Percentiles rank a stretch among this genome's conserved stretches.
Evolutionary conservation across 2,329 filamentous ascomycete species (phyloP).

Genomic region (Colletotrichum cereale): DNA sequence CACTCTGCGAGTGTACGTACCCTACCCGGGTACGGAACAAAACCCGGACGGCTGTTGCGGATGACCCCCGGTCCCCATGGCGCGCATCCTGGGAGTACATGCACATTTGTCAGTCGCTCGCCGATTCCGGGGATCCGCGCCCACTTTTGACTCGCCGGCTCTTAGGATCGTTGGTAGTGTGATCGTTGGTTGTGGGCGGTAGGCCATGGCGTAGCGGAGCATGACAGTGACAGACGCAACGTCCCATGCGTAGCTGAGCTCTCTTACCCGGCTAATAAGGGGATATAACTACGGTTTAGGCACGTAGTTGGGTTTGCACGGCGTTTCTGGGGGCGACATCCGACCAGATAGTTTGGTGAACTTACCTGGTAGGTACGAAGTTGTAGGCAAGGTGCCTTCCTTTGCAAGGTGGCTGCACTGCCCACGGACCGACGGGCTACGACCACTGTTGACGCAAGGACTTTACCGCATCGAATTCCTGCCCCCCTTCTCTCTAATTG

Average conservation of each 20-base stretch:
- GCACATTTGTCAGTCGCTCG: background rate
- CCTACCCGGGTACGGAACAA: background rate
- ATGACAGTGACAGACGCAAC: constrained; percentile 21
- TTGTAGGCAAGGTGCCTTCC: too few relatives aligned
- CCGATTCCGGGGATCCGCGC: constrained; percentile 11
- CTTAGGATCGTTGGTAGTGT: constrained; percentile 9
- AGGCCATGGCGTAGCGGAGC: constrained; percentile 33
- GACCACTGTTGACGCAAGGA: background rate
- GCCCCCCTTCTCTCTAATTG: background rate
- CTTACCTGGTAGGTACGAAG: too few relatives aligned
- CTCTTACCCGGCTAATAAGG: background rate
- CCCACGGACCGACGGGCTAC: background rate
- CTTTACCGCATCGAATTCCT: constrained; percentile 4
- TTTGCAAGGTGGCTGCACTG: background rate
- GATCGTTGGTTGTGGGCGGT: background rate
- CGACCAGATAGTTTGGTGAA: too few relatives aligned
- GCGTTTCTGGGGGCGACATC: background rate
- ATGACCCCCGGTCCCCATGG: background rate
- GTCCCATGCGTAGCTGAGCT: constrained; percentile 24
- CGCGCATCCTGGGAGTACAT: background rate
- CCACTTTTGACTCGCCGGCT: constrained; percentile 14
- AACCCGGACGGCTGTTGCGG: constrained; percentile 8
- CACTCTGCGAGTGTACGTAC: background rate
- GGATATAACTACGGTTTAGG: background rate
- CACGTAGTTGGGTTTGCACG: background rate